These are phyloP conservation scores for Polygonum aviculare DNA, from an alignment of 148 eudicot genomes.

Conservation along the genomic window DNA sequence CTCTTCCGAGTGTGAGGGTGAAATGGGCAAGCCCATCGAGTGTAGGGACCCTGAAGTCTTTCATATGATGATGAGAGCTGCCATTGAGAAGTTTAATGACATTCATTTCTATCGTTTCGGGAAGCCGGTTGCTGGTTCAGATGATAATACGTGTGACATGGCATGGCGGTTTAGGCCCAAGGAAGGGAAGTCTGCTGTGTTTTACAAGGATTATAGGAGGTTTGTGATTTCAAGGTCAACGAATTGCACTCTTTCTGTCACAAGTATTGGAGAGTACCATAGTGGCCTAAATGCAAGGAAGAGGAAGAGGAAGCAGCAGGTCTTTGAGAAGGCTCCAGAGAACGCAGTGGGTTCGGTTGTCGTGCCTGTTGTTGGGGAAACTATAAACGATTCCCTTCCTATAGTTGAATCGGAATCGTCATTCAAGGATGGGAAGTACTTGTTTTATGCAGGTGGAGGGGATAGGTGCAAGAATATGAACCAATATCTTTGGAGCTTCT, in stretches of 20 bases:
- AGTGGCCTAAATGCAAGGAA: constrained; percentile 82
- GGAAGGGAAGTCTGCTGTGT: constrained; percentile 68
- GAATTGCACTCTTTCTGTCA: constrained; percentile 61
- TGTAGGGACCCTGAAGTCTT: constrained; percentile 77
- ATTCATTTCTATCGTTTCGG: constrained; percentile 85
- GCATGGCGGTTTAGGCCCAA: constrained; percentile 96
- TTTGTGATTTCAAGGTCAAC: constrained; percentile 48
- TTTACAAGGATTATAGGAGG: constrained; percentile 77
- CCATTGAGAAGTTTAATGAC: constrained; percentile 79
- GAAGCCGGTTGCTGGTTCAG: constrained; percentile 55
- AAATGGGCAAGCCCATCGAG: constrained; percentile 64
- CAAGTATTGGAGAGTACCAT: constrained; percentile 72
- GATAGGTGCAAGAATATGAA: constrained; percentile 94
- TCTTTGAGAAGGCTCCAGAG: constrained; percentile 39
- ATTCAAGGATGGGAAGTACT: constrained; percentile 54
- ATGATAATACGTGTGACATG: constrained; percentile 82
- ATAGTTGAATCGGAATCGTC: constrained; percentile 68
- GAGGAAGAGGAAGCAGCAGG: constrained; percentile 53
- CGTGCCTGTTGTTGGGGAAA: constrained; percentile 66
- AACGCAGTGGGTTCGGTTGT: constrained; percentile 1
- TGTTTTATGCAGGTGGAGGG: constrained; percentile 72
- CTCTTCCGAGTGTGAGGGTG: constrained; percentile 37
- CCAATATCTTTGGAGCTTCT: constrained; percentile 89
- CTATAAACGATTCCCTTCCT: constrained; percentile 74
- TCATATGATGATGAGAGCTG: constrained; percentile 84